Evolutionary conservation across 148 eudicot genomes (phyloP), one percentile per base, ranked within the genome.

Genomic region (Heliamphora exappendiculata): DNA sequence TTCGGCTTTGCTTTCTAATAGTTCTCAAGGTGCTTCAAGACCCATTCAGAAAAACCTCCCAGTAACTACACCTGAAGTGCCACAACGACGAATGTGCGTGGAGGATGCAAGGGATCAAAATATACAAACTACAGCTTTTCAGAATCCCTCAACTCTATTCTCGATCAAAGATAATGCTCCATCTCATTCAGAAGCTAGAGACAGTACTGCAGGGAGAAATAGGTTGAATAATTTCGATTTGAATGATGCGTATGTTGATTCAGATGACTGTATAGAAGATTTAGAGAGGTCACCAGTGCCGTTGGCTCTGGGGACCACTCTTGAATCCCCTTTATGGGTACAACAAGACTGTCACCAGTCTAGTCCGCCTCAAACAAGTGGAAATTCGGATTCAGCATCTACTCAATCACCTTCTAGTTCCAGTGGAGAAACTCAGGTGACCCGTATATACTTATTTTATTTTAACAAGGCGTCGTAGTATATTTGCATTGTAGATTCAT

Each of bases 1-100:
- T 66, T 39, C 70, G 17, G 70, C 50, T 66, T 42, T 66, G 49
- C 49, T 39, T 66, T 66, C 70, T 66, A 66, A 41, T 66, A 66
- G 70, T 66, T 29, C 70, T 66, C 70, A 39, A 66, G 86, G 81
- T 54, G 79, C 80, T 80, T 60, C 81, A 65, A 82, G 62, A 39
- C 58, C 79, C 73, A 66, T 75, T 59, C 85, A 81, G 77, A 84
- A 80, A 73, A 72, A 47, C 75, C 83, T 49, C 49, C 26, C 74
- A 20, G 65, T 66, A 58, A 80, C 80, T 68, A 45, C 70, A 37
- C 41, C 70, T n/a, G 70, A 66, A 49, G 70, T 39, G 49, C 70
- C 49, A 29, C 49, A 4, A 66, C 37, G 50, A 37, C 49, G 49
- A 39, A 10, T n/a, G 5, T 39, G 70, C 39, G 70, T 45, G 11